phyloP scores from a whole-genome alignment of 192 early-diverging fungal species.

The Gorgonomyces haynaldii region DNA sequence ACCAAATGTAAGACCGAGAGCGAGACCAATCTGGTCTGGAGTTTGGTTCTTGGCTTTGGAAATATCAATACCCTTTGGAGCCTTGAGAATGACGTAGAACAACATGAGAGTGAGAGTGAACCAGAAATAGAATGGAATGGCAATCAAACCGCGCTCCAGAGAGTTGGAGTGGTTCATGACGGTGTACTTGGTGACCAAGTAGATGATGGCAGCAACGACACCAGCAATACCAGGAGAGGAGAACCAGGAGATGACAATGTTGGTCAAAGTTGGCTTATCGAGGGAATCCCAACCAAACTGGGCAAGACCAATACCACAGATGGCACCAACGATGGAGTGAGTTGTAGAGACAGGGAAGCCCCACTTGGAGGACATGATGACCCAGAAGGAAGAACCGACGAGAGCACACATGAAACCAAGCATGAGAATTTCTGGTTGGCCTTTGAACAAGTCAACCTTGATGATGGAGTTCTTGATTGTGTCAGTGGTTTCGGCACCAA shows the following conservation, averaged over 20 bases:
- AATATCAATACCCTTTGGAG: constrained; percentile 18
- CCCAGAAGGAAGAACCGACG: constrained; percentile 63
- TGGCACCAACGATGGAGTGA: constrained; percentile 71
- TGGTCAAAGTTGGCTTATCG: neutral
- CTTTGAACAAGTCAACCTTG: constrained; percentile 36
- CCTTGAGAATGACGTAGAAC: constrained; percentile 66
- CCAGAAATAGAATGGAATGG: constrained; percentile 61
- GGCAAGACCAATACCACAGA: constrained; percentile 58
- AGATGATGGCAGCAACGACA: constrained; percentile 51
- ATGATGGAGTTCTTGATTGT: constrained; percentile 74
- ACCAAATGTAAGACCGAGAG: constrained; percentile 54
- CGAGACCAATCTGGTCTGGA: constrained; percentile 23
- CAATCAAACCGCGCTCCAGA: constrained; percentile 51
- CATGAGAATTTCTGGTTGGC: constrained; percentile 67
- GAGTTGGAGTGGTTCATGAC: constrained; percentile 30
- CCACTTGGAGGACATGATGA: constrained; percentile 50
- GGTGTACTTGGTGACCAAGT: constrained; percentile 49
- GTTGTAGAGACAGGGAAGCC: constrained; percentile 70
- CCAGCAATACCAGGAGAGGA: constrained; percentile 58
- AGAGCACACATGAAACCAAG: constrained; percentile 73
- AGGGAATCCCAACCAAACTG: constrained; percentile 20
- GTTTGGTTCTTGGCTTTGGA: constrained; percentile 4
- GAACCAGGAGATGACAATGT: constrained; percentile 67
- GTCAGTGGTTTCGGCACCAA: constrained; percentile 59
- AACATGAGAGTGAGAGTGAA: constrained; percentile 48